Evolutionary conservation across 169 alveolate genomes (phyloP).

Genomic region (Cryptosporidium tyzzeri): DNA sequence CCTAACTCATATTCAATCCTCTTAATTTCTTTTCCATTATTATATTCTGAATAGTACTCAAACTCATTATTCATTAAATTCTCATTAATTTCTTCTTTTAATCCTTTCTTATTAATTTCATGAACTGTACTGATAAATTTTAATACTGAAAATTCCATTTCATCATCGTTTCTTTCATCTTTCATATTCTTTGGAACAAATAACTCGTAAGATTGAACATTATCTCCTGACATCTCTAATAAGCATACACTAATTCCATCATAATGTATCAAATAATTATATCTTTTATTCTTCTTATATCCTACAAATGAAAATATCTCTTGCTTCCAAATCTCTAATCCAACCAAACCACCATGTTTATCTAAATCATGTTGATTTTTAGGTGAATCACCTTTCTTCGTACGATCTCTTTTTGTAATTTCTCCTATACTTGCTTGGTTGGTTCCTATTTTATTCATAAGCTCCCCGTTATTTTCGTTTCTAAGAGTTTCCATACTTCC

Average conservation of each 20-base stretch:
- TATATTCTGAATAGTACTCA: conserved; percentile 29
- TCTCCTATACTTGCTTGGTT: neutral
- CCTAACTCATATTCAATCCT: conserved; percentile 28
- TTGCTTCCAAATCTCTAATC: conserved; percentile 70
- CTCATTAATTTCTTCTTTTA: neutral
- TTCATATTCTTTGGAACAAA: conserved; percentile 13
- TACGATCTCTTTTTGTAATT: neutral
- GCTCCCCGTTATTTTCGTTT: conserved; percentile 8
- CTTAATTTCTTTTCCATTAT: neutral
- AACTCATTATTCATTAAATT: neutral
- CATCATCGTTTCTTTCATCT: neutral
- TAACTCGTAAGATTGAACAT: conserved; percentile 18
- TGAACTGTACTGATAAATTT: neutral
- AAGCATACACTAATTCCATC: conserved; percentile 56
- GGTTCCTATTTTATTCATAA: neutral
- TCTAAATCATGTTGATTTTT: neutral
- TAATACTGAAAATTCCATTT: neutral
- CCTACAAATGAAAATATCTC: conserved; percentile 59
- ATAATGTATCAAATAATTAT: conserved; percentile 46
- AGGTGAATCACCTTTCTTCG: neutral
- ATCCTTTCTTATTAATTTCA: neutral
- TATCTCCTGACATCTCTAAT: conserved; percentile 29
- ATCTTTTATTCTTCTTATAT: conserved; percentile 1
- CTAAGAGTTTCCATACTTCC: neutral
- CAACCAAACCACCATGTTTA: conserved; percentile 20